A percentile compares a stretch with the other conserved stretches of the same genome.
phyloP scores from a whole-genome alignment of 1,284 basidiomycete species.

The Termitomyces sp. region DNA sequence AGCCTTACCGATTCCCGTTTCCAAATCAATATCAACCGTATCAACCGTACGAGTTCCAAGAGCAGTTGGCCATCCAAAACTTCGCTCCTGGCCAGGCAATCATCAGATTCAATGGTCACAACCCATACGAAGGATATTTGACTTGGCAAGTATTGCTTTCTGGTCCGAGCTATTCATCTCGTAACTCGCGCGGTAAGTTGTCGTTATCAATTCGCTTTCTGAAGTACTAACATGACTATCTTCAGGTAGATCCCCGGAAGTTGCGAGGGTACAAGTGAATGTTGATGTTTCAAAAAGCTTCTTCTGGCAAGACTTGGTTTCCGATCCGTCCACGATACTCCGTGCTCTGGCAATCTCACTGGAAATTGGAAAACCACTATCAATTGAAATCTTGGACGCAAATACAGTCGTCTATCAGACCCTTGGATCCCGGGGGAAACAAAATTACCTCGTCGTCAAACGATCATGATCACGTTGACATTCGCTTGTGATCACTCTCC shows the following conservation, averaged over 20 bases:
- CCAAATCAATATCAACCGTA: constrained; percentile 19
- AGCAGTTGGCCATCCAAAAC: constrained; percentile 17
- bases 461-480: not conserved
- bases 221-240: not conserved
- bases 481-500: not conserved
- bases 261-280: constrained; percentile 31
- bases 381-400: constrained; percentile 23
- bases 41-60: constrained; percentile 26
- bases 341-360: constrained; percentile 33
- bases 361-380: constrained; percentile 30
- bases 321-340: constrained; percentile 27
- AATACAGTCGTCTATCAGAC: constrained; percentile 6
- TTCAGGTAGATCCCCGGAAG: constrained; percentile 19
- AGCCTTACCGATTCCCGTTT: constrained; percentile 21
- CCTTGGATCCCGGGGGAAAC: not conserved
- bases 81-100: constrained; percentile 15
- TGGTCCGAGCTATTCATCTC: constrained; percentile 16
- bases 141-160: constrained; percentile 24
- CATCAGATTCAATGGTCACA: constrained; percentile 22
- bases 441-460: constrained; percentile 9
- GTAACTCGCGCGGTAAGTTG: constrained; percentile 20
- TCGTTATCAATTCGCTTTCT: not conserved
- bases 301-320: constrained; percentile 27
- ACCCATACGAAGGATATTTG: constrained; percentile 17
- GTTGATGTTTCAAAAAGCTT: constrained; percentile 25